Evolutionary conservation across 345 rosid genomes (phyloP), one percentile per base, ranked within the genome.

Genomic region (Hibiscus tridactylites): DNA sequence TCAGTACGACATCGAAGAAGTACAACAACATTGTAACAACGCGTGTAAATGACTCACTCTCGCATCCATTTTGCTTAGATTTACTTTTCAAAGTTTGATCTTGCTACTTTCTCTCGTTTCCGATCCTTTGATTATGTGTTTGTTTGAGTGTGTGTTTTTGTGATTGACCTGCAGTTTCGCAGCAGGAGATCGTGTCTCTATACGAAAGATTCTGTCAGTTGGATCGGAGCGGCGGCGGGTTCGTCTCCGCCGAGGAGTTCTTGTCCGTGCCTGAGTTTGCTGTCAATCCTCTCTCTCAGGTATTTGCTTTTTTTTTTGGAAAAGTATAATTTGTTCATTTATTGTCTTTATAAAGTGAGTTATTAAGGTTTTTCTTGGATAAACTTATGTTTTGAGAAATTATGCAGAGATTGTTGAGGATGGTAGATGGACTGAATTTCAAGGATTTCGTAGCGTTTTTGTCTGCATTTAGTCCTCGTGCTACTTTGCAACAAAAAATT

Each of bases 1-100:
- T 53, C 97, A 90, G 65, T 92, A 92, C 85, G 97, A 92, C 78
- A 92, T 92, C 60, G 97, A 92, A 81, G 97, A 92, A 81, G 97
- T 92, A 6, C 97, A 92, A 69, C 78, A 84, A 17, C 90, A 90
- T 76, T 92, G 96, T 68, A 78, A 84, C 74, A 74, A 87, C 68
- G 75, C 87, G 49, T 90, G 96, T 92, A 75, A 77, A 26, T 13
- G 29, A 17, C 9, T 28, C 15, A 15, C 59, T 0, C 16, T 72
- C 64, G 5, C 60, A 1, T 15, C 35, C 64, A 11, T 60, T 52
- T 61, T 66, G 2, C 63, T 50, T 47, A 28, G 1, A 24, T 49
- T 63, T 29, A 29, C 59, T 46, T 46, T 54, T 63, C 29, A 28
- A 33, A 5, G 1, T 5, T 19, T 12, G 24, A 46, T 29, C 59